phyloP scores from a whole-genome alignment of 495 filamentous ascomycete genomes.

The Aspergillus funiculosus region DNA sequence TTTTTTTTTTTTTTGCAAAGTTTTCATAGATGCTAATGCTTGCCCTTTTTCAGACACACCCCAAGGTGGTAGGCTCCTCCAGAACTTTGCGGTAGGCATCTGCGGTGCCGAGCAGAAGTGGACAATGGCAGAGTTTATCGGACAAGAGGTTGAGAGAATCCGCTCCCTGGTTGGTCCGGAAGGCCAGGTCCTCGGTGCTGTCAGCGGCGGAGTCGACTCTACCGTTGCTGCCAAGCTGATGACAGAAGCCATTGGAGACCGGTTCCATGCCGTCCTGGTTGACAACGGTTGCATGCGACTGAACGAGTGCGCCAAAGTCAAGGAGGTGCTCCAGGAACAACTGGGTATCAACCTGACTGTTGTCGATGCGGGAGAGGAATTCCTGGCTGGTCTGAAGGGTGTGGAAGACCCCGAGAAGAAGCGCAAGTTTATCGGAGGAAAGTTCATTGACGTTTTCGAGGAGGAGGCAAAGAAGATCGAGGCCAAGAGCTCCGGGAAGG shows the following conservation, averaged over 20 bases:
- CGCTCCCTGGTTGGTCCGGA: constrained; percentile 67
- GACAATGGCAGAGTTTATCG: constrained; percentile 76
- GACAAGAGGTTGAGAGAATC: constrained; percentile 72
- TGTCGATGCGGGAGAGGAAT: constrained; percentile 69
- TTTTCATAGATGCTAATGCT: neutral
- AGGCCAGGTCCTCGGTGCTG: constrained; percentile 78
- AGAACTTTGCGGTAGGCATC: constrained; percentile 77
- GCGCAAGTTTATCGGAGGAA: constrained; percentile 84
- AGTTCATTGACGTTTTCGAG: constrained; percentile 86
- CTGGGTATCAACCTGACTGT: constrained; percentile 89
- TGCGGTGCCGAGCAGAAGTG: constrained; percentile 70
- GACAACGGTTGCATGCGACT: constrained; percentile 86
- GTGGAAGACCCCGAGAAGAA: constrained; percentile 83
- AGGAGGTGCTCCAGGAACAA: constrained; percentile 66
- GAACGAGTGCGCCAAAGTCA: constrained; percentile 74
- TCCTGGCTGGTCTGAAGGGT: constrained; percentile 68
- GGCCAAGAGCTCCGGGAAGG: constrained; percentile 53
- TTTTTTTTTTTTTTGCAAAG: neutral
- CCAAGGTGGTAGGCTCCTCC: constrained; percentile 42
- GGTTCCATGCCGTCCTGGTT: constrained; percentile 85
- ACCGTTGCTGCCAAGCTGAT: constrained; percentile 85
- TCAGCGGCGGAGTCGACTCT: constrained; percentile 86
- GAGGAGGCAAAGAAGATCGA: constrained; percentile 72
- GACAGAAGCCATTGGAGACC: constrained; percentile 73
- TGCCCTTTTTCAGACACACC: constrained; percentile 42